Conservation (phyloP, 106 monocot genomes). For the Gastrodia elata region DNA sequence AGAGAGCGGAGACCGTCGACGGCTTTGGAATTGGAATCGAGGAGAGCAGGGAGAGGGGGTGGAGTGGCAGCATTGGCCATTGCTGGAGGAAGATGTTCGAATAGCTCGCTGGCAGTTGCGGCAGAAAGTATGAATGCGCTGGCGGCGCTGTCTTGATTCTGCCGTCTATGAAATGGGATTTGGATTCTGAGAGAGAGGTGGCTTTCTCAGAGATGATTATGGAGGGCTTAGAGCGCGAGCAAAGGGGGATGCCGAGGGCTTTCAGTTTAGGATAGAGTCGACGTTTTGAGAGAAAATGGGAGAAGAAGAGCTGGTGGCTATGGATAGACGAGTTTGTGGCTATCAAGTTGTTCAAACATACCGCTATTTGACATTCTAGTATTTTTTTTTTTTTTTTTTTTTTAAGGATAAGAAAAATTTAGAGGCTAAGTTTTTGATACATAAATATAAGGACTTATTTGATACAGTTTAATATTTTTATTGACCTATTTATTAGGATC, state of each 20-base stretch:
- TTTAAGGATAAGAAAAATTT: too few species aligned
- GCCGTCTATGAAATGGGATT: slow-evolving; percentile 6
- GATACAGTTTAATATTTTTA: too few species aligned
- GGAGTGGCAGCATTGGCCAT: slow-evolving; percentile 11
- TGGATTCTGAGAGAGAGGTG: slow-evolving; percentile 12
- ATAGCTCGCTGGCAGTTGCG: slow-evolving; percentile 10
- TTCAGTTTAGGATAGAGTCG: not conserved
- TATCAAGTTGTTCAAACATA: too few species aligned
- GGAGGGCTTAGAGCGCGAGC: not conserved
- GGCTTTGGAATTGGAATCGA: too few species aligned
- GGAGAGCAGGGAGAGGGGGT: too few species aligned
- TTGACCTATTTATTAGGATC: too few species aligned
- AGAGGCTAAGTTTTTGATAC: too few species aligned
- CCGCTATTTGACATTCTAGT: too few species aligned
- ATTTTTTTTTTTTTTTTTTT: too few species aligned
- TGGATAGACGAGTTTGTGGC: slow-evolving; percentile 8
- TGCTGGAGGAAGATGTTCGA: slow-evolving; percentile 1
- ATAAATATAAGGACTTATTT: too few species aligned
- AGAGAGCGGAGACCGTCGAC: slow-evolving; percentile 32
- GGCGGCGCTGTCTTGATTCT: slow-evolving; percentile 15
- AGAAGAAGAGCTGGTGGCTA: slow-evolving; percentile 1
- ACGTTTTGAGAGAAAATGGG: not conserved
- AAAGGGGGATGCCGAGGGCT: slow-evolving; percentile 7
- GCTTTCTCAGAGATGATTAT: slow-evolving; percentile 1
- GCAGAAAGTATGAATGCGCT: slow-evolving; percentile 27